Percentiles rank a stretch among this genome's conserved stretches.
Evolutionary conservation across 2,329 filamentous ascomycete genomes (phyloP).

Genomic region (Botrytis elliptica): DNA sequence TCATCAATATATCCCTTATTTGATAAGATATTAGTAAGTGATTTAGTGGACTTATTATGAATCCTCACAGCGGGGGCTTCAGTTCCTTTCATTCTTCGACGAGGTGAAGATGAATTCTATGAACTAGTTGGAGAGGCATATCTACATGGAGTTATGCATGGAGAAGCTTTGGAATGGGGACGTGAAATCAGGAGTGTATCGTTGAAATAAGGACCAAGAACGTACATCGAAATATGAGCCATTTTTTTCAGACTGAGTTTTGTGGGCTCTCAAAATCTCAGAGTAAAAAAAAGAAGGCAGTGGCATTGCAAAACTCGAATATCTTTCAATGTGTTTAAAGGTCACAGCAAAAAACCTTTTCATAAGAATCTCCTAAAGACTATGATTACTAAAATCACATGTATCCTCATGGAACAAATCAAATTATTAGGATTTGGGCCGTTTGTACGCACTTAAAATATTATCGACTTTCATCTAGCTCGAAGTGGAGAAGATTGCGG

Average conservation of each 20-base stretch:
- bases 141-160: conserved; percentile 26
- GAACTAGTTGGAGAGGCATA: conserved; percentile 26
- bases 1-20: too few relatives aligned
- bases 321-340: background rate
- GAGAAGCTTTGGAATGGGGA: conserved; percentile 19
- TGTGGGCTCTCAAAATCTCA: background rate
- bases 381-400: background rate
- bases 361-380: background rate
- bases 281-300: background rate
- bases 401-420: background rate
- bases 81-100: conserved; percentile 22
- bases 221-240: background rate
- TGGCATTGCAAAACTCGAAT: background rate
- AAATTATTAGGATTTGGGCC: background rate
- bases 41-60: too few relatives aligned
- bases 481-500: too few relatives aligned
- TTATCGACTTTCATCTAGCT: too few relatives aligned
- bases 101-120: conserved; percentile 14
- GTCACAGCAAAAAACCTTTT: background rate
- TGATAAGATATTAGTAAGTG: too few relatives aligned
- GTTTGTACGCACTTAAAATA: too few relatives aligned
- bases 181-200: background rate
- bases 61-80: conserved; percentile 16
- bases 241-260: background rate
- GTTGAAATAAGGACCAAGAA: background rate